phyloP scores from a whole-genome alignment of 148 eudicot species.

The Camellia lanceoleosa region DNA sequence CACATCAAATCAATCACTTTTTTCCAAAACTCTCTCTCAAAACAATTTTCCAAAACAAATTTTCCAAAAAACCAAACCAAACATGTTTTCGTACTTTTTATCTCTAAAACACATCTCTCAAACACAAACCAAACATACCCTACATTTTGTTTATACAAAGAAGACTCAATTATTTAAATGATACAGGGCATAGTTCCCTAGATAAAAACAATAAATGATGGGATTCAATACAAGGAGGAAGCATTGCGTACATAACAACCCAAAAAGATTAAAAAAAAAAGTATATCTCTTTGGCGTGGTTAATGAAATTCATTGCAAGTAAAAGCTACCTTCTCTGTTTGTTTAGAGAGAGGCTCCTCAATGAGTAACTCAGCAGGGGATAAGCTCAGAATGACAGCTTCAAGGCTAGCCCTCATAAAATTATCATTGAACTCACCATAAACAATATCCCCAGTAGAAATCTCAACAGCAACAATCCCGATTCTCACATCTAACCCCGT shows the following conservation, averaged over 20 bases:
- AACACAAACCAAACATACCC: no score
- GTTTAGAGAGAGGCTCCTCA: slow-evolving; percentile 70
- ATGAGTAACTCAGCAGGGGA: slow-evolving; percentile 78
- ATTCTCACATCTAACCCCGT: slow-evolving; percentile 57
- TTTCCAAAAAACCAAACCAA: no score
- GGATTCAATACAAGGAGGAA: background rate
- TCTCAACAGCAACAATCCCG: slow-evolving; percentile 81
- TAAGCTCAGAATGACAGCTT: slow-evolving; percentile 72
- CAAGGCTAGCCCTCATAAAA: slow-evolving; percentile 76
- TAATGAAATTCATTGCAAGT: slow-evolving; percentile 15
- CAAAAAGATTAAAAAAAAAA: background rate
- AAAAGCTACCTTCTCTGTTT: slow-evolving; percentile 71
- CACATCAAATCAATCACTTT: no score
- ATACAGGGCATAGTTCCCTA: background rate
- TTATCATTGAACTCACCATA: slow-evolving; percentile 82
- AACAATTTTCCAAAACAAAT: no score
- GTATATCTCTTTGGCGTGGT: background rate
- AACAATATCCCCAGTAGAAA: slow-evolving; percentile 91
- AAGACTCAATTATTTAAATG: background rate
- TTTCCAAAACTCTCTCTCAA: no score
- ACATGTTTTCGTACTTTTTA: no score
- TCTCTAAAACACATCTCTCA: no score
- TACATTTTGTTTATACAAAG: background rate
- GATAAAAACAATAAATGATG: background rate
- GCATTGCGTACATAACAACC: background rate